Base-by-base conservation (phyloP, 176 grass and related monocot genomes). In the Dendrocalamus sinicus region DNA sequence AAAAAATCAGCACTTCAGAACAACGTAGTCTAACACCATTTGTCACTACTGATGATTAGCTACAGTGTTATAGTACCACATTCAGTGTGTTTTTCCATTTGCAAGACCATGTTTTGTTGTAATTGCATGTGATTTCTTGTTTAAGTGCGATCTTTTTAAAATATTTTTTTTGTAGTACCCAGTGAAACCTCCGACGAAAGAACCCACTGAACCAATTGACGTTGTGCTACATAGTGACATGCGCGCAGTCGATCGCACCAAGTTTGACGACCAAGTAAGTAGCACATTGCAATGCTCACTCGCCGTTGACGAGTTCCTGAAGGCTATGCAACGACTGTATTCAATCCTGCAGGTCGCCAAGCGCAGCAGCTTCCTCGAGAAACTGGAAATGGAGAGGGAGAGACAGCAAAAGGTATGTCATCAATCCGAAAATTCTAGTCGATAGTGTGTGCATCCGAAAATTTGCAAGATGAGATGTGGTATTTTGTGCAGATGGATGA, bases 211-310 rank as follows among this genome's bases (percentile, higher is more conserved):
- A 35, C 96, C 93, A 44, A 51, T 89, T 0, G 82, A 94, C 89
- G 57, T 92, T 24, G 63, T 91, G 76, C 91, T 98, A 77, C 91
- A 94, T 46, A 95, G 91, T 12, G 90, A 89, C 3, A 53, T 92
- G 20, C 96, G 96, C 2, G 84, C 91, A 2, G 32, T 91, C 1
- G 75, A 73, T 3, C 91, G 96, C 5, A 64, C 90, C 73, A 89
- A 86, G 52, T 98, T 98, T 76, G 93, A 98, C 91, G 70, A 65
- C 53, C 89, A 86, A 48, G 96, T 98, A 90, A 94, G 94, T 81
- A 50, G 85, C 61, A 30, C 47, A 64, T 37, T 84, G 75, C 73
- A n/a, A 81, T 79, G 69, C 60, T 84, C 13, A 5, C 15, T 80
- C 16, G 6, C 53, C 35, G 1, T 88, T 5, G 6, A 78, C 8